Base-by-base conservation (phyloP, 2,329 filamentous ascomycete genomes). In the Fusarium graminum region DNA sequence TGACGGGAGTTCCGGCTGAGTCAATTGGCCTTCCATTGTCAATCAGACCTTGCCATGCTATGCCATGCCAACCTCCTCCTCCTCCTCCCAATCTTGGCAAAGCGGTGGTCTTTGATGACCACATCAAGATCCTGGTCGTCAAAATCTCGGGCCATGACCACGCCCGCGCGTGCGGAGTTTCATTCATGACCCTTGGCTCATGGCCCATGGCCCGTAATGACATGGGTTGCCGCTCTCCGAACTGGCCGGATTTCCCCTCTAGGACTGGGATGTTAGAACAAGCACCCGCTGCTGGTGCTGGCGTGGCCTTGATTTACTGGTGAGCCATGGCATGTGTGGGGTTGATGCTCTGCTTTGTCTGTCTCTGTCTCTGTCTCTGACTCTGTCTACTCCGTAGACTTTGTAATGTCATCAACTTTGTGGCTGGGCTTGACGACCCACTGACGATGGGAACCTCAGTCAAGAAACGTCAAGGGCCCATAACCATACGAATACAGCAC, bases 101-200 rank as follows among this genome's bases (percentile, higher is more conserved):
- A 40, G 42, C 43, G 16, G 32, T 41, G n/a, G 38, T 43, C 32
- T 40, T 59, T 41, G 39, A 70, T 67, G 51, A 64, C 41, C 65
- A 64, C 64, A 68, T 50, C 58, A 50, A 45, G 17, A 50, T 67
- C 70, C 69, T 65, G 44, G 70, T 63, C 61, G 62, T 63, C 66
- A 59, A 56, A 44, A 68, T 65, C 61, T 68, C 54, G 58, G 63
- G 60, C 61, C 58, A 59, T 70, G 70, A 59, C 65, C 68, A 59
- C 70, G 60, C 67, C 67, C 65, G 70, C 65, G 71, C 53, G 61
- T 70, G 61, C 60, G 70, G 68, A 72, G 68, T 59, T 34, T 59
- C 59, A 63, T 43, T 52, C 62, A 62, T 65, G 59, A 47, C 44
- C 36, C 34, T 29, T 39, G 34, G 28, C 25, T 22, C 41, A 46